Evolutionary conservation across 2,329 filamentous ascomycete species (phyloP), one percentile per base, ranked within the genome.

Genomic region (Pseudogymnoascus sp.): DNA sequence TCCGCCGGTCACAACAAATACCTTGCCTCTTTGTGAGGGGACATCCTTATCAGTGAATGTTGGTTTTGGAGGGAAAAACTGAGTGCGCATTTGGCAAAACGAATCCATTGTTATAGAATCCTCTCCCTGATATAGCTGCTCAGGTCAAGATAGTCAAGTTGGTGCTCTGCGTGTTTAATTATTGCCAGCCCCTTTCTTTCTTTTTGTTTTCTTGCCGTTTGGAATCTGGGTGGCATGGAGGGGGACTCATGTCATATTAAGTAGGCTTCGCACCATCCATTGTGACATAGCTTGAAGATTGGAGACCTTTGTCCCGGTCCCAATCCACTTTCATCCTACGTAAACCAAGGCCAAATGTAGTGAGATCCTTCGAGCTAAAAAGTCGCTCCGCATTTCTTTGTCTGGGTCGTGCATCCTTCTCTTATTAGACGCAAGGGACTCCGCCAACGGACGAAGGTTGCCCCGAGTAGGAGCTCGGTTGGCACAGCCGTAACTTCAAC

Each of bases 11-110:
- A 84, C 76, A 76, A 68, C 68, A 64, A 63, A 71, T 56, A 73
- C 70, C 68, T 73, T 77, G 66, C 76, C 78, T 11, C 66, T 67
- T 64, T 76, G 75, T 29, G 75, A 69, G 38, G 65, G 56, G 2
- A 80, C 69, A 31, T 77, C 72, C 31, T 74, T 70, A 44, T 78
- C 75, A 3, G 78, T 79, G 60, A 80, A 74, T 1, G 71, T 68
- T 6, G 79, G 78, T 13, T 65, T 65, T 6, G 74, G 72, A 5
- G 73, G 73, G 61, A 73, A 75, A 7, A 69, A 67, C 44, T 69
- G 67, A 1, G 62, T 64, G 61, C n/a, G 19, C 19, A 26, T 1
- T 23, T 62, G 17, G 19, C 17, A 2, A 44, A 44, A 15, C 19
- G 40, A 44, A 3, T 4, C 40, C 40, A 44, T 44, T 11, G 40